Conservation (phyloP, 1,284 basidiomycete species). For the Rhodotorula sp. region DNA sequence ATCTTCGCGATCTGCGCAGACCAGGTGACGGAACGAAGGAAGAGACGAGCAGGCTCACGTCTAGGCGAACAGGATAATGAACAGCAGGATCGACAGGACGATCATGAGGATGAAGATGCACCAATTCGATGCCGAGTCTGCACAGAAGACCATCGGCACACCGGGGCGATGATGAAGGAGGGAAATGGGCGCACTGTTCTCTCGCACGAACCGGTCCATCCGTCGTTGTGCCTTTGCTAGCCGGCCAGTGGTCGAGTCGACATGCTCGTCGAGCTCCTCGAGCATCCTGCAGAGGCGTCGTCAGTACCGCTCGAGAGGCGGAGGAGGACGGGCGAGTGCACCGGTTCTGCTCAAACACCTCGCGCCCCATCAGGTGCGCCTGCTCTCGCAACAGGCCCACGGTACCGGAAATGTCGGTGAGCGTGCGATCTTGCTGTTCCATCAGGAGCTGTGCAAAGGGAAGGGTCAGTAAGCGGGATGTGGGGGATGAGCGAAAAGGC, state of each 20-base stretch:
- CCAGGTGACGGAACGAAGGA: too few relatives aligned
- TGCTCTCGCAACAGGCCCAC: constrained; percentile 77
- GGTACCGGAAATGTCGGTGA: constrained; percentile 80
- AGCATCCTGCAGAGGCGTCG: constrained; percentile 64
- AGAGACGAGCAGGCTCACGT: neutral
- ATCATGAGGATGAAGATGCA: constrained; percentile 63
- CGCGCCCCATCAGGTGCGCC: constrained; percentile 84
- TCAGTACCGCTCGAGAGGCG: neutral
- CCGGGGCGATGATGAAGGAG: too few relatives aligned
- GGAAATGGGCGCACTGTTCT: constrained; percentile 63
- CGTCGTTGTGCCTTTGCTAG: constrained; percentile 68
- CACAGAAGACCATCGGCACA: neutral
- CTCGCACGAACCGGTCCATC: constrained; percentile 75
- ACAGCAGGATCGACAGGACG: constrained; percentile 57
- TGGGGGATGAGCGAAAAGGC: too few relatives aligned
- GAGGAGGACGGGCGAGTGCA: constrained; percentile 51
- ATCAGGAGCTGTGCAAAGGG: constrained; percentile 67
- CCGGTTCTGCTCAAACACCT: constrained; percentile 85
- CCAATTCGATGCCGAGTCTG: constrained; percentile 72
- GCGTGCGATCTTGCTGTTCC: constrained; percentile 78
- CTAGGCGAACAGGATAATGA: constrained; percentile 59
- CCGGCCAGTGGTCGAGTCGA: constrained; percentile 72
- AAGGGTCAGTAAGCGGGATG: neutral
- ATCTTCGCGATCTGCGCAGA: too few relatives aligned
- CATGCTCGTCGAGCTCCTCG: constrained; percentile 72